These are phyloP conservation scores for Chrysanthemum makinoi DNA, from an alignment of 129 eudicot genomes.

Conservation along the genomic window DNA sequence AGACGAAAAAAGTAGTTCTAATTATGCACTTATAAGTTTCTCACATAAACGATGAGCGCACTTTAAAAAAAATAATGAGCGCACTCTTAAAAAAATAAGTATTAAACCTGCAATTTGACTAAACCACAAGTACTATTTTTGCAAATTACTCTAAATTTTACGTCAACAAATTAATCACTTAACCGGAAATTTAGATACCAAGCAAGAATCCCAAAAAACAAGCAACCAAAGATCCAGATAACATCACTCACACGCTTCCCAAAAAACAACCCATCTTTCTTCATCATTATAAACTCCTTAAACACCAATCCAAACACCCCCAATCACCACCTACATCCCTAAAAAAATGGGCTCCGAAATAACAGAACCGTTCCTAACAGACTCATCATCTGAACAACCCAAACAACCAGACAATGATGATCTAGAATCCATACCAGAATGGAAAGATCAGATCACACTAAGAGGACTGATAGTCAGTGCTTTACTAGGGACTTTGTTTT, in stretches of 20 bases:
- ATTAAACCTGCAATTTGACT: too few species aligned
- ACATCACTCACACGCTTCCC: not conserved
- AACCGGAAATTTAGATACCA: too few species aligned
- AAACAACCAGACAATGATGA: conserved; percentile 30
- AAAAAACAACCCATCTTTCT: not conserved
- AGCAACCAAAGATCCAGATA: conserved; percentile 1
- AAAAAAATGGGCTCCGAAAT: conserved; percentile 58
- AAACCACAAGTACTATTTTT: too few species aligned
- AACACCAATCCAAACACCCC: not conserved
- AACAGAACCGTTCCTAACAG: conserved; percentile 57
- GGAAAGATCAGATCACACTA: conserved; percentile 86
- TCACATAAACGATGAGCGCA: too few species aligned
- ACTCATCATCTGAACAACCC: not conserved
- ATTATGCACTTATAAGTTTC: too few species aligned
- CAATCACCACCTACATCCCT: not conserved
- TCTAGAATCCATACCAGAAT: conserved; percentile 49
- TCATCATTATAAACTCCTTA: not conserved
- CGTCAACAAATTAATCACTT: too few species aligned
- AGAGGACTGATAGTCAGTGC: conserved; percentile 83
- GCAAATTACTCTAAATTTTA: too few species aligned
- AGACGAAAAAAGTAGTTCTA: too few species aligned
- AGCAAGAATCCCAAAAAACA: not conserved
- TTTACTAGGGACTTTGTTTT: conserved; percentile 65
- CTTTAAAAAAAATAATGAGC: too few species aligned
- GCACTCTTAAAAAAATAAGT: too few species aligned